Evolutionary conservation across 2,329 filamentous ascomycete genomes (phyloP).

Genomic region (Sphaerostilbella broomeana): DNA sequence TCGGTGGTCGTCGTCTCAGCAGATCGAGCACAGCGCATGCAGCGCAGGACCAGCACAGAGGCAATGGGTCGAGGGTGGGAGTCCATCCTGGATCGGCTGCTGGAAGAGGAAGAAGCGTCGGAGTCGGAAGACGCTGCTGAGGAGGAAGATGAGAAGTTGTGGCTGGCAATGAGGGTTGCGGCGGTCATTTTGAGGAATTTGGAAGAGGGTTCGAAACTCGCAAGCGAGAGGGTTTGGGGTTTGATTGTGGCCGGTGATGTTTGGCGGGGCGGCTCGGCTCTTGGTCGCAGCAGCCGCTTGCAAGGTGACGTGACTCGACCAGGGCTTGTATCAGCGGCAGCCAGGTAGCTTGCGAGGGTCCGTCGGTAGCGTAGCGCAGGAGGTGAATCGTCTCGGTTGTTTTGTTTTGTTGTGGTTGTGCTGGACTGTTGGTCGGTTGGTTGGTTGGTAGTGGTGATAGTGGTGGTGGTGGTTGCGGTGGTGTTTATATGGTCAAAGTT

Average conservation of each 20-base stretch:
- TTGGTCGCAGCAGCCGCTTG: slow-evolving; percentile 5
- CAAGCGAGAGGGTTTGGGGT: slow-evolving; percentile 3
- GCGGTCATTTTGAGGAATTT: slow-evolving; percentile 6
- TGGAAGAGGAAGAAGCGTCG: slow-evolving; percentile 32
- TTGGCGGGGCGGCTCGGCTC: slow-evolving; percentile 8
- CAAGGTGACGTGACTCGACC: slow-evolving; percentile 7
- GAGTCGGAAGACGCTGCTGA: slow-evolving; percentile 34
- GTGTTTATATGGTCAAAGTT: slow-evolving; percentile 1
- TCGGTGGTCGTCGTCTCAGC: slow-evolving; percentile 57
- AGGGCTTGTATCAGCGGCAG: not conserved
- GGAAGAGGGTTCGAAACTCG: not conserved
- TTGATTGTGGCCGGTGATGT: not conserved
- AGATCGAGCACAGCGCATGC: slow-evolving; percentile 54
- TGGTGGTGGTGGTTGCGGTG: not conserved
- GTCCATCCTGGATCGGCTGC: slow-evolving; percentile 44
- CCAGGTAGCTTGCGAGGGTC: too few species aligned
- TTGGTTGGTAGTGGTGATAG: not conserved
- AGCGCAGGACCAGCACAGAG: slow-evolving; percentile 55
- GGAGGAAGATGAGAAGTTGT: slow-evolving; percentile 20
- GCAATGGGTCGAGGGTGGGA: slow-evolving; percentile 37
- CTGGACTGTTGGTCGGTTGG: not conserved
- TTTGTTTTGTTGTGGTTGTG: too few species aligned
- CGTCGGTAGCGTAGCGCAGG: too few species aligned
- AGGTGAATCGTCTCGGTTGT: too few species aligned
- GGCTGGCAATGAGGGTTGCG: slow-evolving; percentile 12